These are phyloP conservation scores for Yamadazyma diddensiae DNA, from an alignment of 1,139 yeast species.

Conservation along the genomic window DNA sequence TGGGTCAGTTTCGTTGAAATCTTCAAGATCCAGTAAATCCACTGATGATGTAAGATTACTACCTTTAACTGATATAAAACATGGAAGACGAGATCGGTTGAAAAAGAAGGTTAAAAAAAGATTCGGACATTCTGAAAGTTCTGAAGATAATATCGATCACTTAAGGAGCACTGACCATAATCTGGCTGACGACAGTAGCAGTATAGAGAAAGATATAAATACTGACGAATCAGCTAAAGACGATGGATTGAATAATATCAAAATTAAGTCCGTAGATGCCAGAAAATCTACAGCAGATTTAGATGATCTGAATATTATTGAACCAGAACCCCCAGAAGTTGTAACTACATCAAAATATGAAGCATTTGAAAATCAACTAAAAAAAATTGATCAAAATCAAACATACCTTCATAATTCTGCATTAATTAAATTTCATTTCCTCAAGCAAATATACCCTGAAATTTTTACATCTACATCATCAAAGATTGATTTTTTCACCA, in stretches of 20 bases:
- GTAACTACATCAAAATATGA: slow-evolving; percentile 4
- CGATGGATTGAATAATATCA: slow-evolving; percentile 10
- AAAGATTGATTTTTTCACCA: slow-evolving; percentile 21
- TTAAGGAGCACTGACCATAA: neutral
- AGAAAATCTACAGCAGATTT: slow-evolving; percentile 4
- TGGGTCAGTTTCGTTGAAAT: slow-evolving; percentile 1
- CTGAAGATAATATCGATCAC: slow-evolving; percentile 7
- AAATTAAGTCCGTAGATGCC: slow-evolving; percentile 12
- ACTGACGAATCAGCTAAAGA: slow-evolving; percentile 3
- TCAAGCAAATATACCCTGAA: slow-evolving; percentile 29
- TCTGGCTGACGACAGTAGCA: neutral
- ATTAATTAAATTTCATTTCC: slow-evolving; percentile 23
- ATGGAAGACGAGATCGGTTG: slow-evolving; percentile 12
- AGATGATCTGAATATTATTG: slow-evolving; percentile 6
- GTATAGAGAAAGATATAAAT: neutral
- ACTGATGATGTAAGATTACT: slow-evolving; percentile 3
- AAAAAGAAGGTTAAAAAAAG: slow-evolving; percentile 10
- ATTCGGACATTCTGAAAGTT: slow-evolving; percentile 10
- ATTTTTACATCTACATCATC: slow-evolving; percentile 18
- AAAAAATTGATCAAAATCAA: slow-evolving; percentile 3
- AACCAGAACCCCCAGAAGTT: neutral
- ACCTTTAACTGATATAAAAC: slow-evolving; percentile 5
- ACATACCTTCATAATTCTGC: slow-evolving; percentile 17
- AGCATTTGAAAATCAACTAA: slow-evolving; percentile 7
- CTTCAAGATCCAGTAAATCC: slow-evolving; percentile 1